Conservation (phyloP, 2,329 filamentous ascomycete genomes). For the Trichoderma atroviride region DNA sequence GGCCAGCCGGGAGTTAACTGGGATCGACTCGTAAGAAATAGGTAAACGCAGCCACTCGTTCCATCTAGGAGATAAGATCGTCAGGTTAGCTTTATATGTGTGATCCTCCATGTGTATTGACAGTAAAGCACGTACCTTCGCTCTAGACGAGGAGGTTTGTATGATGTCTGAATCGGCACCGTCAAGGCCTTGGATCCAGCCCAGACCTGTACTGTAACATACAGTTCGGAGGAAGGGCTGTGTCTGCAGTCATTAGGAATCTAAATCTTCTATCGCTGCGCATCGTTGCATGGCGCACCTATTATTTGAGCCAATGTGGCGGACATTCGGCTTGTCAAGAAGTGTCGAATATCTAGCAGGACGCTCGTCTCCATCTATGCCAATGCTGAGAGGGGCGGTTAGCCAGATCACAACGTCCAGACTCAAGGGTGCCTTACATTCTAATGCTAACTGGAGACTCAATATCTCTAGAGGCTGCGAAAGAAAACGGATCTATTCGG, state of each 20-base stretch:
- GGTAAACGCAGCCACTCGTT: constrained; percentile 95
- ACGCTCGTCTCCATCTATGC: constrained; percentile 50
- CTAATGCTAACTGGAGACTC: constrained; percentile 70
- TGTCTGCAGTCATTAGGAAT: constrained; percentile 31
- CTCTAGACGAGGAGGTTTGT: constrained; percentile 83
- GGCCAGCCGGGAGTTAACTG: constrained; percentile 79
- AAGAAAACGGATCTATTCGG: constrained; percentile 92
- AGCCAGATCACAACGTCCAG: constrained; percentile 9
- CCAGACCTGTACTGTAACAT: constrained; percentile 91
- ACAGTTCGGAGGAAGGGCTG: constrained; percentile 83
- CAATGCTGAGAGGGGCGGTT: constrained; percentile 45
- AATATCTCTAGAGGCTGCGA: constrained; percentile 85
- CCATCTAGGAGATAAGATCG: constrained; percentile 60
- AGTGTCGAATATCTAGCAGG: constrained; percentile 64
- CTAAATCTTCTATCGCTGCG: neutral
- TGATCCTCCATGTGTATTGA: neutral
- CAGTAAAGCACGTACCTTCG: constrained; percentile 50
- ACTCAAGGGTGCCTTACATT: constrained; percentile 51
- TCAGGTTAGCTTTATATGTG: neutral
- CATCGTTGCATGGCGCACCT: constrained; percentile 51
- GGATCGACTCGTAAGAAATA: constrained; percentile 79
- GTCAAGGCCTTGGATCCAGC: constrained; percentile 93
- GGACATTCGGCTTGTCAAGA: constrained; percentile 74
- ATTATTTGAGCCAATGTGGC: constrained; percentile 84
- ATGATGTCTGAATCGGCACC: constrained; percentile 87